A percentile compares a stretch with the other conserved stretches of the same genome.
Evolutionary conservation across 345 rosid genomes (phyloP).

Genomic region (Citrus trifoliata): DNA sequence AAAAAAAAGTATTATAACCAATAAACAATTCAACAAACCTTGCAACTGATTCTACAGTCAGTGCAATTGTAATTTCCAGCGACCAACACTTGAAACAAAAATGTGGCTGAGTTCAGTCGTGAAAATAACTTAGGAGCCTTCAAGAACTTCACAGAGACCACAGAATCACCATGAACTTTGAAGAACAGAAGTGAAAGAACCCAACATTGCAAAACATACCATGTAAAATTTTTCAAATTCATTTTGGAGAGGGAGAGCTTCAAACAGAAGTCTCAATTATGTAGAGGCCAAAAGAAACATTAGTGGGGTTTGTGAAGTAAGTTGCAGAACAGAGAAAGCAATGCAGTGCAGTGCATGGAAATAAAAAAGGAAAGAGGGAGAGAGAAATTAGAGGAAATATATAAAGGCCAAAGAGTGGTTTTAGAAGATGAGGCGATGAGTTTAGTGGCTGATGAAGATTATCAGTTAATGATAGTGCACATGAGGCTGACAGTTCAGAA

Average conservation of each 20-base stretch:
- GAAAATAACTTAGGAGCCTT: slow-evolving; percentile 61
- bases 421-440: slow-evolving; percentile 16
- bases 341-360: slow-evolving; percentile 2
- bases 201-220: slow-evolving; percentile 39
- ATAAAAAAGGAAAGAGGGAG: neutral
- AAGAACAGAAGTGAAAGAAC: slow-evolving; percentile 29
- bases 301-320: slow-evolving; percentile 7
- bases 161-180: slow-evolving; percentile 35
- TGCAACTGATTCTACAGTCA: slow-evolving; percentile 61
- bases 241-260: slow-evolving; percentile 20
- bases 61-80: slow-evolving; percentile 51
- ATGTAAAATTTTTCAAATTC: slow-evolving; percentile 37
- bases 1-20: neutral
- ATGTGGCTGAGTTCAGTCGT: slow-evolving; percentile 55
- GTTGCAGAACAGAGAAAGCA: neutral
- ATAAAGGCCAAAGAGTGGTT: slow-evolving; percentile 8
- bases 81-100: slow-evolving; percentile 56
- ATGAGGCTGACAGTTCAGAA: slow-evolving; percentile 36
- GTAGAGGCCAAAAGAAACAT: slow-evolving; percentile 4
- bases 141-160: slow-evolving; percentile 56
- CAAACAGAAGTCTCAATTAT: slow-evolving; percentile 7
- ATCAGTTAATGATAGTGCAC: slow-evolving; percentile 29
- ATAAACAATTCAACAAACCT: slow-evolving; percentile 39
- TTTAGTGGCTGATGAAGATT: slow-evolving; percentile 22
- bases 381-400: slow-evolving; percentile 8